Base-by-base conservation (phyloP, 148 eudicot genomes). In the Oxyria digyna region DNA sequence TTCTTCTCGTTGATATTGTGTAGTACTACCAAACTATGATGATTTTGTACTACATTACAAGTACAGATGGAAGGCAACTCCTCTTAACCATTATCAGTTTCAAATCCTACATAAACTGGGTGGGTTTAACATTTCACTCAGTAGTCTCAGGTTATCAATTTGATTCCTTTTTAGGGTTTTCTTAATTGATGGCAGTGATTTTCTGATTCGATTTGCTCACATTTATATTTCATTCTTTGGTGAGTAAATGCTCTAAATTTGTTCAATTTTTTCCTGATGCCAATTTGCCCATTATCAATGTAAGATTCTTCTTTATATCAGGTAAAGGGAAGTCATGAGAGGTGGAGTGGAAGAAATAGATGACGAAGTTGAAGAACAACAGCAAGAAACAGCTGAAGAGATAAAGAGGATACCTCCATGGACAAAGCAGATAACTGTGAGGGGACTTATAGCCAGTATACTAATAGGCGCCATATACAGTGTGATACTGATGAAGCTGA, bases 401-500 rank as follows among this genome's bases (percentile, higher is more conserved):
- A 1, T 38, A 17, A 81, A 69, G 76, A 75, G 88, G 32, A 21
- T 79, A 14, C 93, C 78, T 32, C 87, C 94, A 49, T 91, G 97
- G 97, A 72, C 71, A n/a, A 81, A 84, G 68, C 97, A 87, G 82
- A 75, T 91, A 12, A 91, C 91, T 0, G 0, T 84, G 0, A 73
- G 97, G 67, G 97, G 89, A 26, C 68, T 87, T 0, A 31, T 86
- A 7, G 85, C 87, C 7, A 91, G 97, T 65, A 71, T 75, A 12
- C 6, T 80, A 3, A 73, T 91, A 7, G 97, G 97, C 31, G 67
- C 76, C 8, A 73, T 85, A 2, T 87, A 78, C 74, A 91, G 87
- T 71, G 75, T 91, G 15, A 84, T 91, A 40, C 85, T 88, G 4
- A 91, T 91, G 94, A 91, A 91, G 76, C 73, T 91, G 35, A 81